These are phyloP conservation scores for Gorgonomyces haynaldii DNA, from an alignment of 192 early-diverging fungal genomes.

Conservation along the genomic window DNA sequence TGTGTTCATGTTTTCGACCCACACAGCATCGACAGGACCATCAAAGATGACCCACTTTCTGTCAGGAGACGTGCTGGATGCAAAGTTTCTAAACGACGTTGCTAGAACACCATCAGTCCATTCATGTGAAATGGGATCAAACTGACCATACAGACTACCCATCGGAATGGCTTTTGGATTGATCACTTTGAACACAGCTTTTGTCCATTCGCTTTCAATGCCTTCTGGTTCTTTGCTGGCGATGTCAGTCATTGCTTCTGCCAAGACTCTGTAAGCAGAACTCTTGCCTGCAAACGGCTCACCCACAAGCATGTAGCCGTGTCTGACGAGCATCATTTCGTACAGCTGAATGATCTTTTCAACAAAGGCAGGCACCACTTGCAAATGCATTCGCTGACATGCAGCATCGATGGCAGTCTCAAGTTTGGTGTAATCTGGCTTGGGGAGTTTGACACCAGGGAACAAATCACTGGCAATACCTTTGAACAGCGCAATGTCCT, in stretches of 20 bases:
- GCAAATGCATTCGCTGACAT: constrained; percentile 33
- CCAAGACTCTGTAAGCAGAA: constrained; percentile 45
- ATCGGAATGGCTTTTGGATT: constrained; percentile 54
- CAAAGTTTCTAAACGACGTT: constrained; percentile 38
- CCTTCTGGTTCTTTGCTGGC: constrained; percentile 15
- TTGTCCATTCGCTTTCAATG: constrained; percentile 33
- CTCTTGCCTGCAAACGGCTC: constrained; percentile 51
- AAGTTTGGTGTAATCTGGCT: constrained; percentile 44
- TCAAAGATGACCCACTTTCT: constrained; percentile 57
- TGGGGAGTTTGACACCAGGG: constrained; percentile 45
- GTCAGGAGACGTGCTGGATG: constrained; percentile 37
- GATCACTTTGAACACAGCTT: constrained; percentile 41
- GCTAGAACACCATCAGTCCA: constrained; percentile 55
- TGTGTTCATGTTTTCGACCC: constrained; percentile 59
- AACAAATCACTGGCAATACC: constrained; percentile 51
- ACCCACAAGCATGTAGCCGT: constrained; percentile 55
- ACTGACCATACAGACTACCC: constrained; percentile 51
- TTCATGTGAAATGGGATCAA: constrained; percentile 50
- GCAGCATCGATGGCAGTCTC: constrained; percentile 34
- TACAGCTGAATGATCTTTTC: constrained; percentile 56
- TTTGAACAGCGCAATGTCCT: constrained; percentile 51
- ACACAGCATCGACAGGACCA: constrained; percentile 50
- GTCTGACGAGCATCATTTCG: constrained; percentile 55
- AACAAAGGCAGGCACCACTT: constrained; percentile 43
- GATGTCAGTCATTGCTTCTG: constrained; percentile 39